Percentiles rank a stretch among this genome's conserved stretches.
Conservation (phyloP, 75 land plant species). For the Isoetes taiwanensis region DNA sequence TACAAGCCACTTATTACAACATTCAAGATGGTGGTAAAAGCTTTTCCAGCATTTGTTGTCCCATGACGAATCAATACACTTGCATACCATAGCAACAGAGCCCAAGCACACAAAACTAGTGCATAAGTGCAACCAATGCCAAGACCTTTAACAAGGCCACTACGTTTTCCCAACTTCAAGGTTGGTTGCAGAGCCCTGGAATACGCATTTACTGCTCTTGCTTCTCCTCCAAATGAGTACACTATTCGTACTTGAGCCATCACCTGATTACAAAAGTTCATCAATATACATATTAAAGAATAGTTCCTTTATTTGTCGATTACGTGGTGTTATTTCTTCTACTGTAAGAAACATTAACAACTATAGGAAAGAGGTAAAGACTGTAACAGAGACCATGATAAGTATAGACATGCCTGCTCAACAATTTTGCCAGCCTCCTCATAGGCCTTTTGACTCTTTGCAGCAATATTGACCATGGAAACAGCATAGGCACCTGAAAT, state of each 20-base stretch:
- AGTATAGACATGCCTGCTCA: not conserved
- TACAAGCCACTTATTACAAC: slow-evolving; percentile 69
- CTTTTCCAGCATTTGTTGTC: slow-evolving; percentile 57
- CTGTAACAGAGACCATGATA: no score
- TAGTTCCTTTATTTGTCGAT: no score
- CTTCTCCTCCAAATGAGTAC: slow-evolving; percentile 52
- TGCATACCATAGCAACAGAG: slow-evolving; percentile 64
- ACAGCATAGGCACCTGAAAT: slow-evolving; percentile 8
- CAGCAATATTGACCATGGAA: slow-evolving; percentile 1
- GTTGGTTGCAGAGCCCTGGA: slow-evolving; percentile 26
- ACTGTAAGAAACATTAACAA: no score
- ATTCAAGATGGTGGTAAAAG: slow-evolving; percentile 60
- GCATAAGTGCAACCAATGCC: slow-evolving; percentile 55
- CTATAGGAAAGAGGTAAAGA: no score
- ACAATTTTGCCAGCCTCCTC: slow-evolving; percentile 3
- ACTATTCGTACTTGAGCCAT: slow-evolving; percentile 60
- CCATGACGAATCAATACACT: slow-evolving; percentile 40
- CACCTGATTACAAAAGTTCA: no score
- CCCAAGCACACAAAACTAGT: slow-evolving; percentile 44
- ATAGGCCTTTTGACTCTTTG: slow-evolving; percentile 5
- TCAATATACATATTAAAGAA: no score
- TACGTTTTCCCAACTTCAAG: slow-evolving; percentile 36
- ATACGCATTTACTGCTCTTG: slow-evolving; percentile 34
- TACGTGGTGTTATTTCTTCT: no score
- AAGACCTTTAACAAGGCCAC: slow-evolving; percentile 51